These are phyloP conservation scores for Beauveria pseudobassiana DNA, from an alignment of 2,329 filamentous ascomycete species.

Conservation along the genomic window DNA sequence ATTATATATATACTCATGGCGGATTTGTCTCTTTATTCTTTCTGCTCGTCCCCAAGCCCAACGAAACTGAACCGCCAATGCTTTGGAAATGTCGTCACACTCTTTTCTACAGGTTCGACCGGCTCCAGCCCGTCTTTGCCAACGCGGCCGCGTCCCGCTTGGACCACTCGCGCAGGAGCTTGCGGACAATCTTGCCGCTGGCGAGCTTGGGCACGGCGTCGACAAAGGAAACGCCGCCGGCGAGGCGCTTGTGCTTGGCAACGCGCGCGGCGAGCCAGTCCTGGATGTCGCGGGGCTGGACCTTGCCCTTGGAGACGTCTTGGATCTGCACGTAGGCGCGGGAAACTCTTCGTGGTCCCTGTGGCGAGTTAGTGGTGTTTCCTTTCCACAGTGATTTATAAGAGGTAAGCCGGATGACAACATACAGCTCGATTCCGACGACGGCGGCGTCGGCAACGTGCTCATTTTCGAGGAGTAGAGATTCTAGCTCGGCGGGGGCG, in stretches of 20 bases:
- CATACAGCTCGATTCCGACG: conserved; percentile 42
- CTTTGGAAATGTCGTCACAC: background rate
- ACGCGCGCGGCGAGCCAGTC: conserved; percentile 38
- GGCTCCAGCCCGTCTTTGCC: conserved; percentile 13
- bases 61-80: too few relatives aligned
- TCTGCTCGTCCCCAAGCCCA: too few relatives aligned
- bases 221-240: conserved; percentile 45
- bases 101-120: conserved; percentile 24
- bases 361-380: background rate
- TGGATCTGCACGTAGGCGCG: conserved; percentile 45
- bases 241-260: conserved; percentile 44
- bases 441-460: conserved; percentile 47
- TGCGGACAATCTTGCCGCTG: conserved; percentile 51
- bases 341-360: conserved; percentile 40
- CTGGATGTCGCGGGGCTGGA: conserved; percentile 45
- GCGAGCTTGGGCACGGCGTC: conserved; percentile 50
- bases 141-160: conserved; percentile 39
- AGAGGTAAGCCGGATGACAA: conserved; percentile 1
- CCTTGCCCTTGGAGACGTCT: conserved; percentile 34
- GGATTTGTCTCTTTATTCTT: background rate
- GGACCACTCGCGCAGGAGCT: conserved; percentile 49
- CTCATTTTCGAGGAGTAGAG: conserved; percentile 42
- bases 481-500: conserved; percentile 51
- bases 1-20: background rate
- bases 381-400: background rate